Conservation (phyloP, 1,139 yeast species). For the Hansenula lynferdii region DNA sequence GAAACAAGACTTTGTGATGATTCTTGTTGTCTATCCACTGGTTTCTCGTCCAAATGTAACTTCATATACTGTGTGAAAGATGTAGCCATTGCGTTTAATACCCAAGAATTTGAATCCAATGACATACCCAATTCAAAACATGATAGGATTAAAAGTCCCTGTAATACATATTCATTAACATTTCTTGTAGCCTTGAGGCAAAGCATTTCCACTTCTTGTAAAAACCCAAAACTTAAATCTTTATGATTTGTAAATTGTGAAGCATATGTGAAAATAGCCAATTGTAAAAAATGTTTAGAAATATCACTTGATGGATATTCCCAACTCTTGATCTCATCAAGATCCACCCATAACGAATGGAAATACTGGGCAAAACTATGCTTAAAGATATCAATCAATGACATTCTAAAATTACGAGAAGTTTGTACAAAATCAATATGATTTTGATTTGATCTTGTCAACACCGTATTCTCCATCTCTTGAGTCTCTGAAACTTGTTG, state of each 20-base stretch:
- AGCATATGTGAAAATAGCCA: slow-evolving; percentile 15
- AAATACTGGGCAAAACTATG: slow-evolving; percentile 15
- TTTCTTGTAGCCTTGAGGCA: slow-evolving; percentile 12
- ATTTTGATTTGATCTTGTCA: slow-evolving; percentile 2
- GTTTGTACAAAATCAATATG: slow-evolving; percentile 8
- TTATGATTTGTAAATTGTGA: slow-evolving; percentile 8
- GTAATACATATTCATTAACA: slow-evolving; percentile 11
- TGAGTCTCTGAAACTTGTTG: slow-evolving; percentile 20
- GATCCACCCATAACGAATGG: slow-evolving; percentile 7
- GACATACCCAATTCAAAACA: slow-evolving; percentile 17
- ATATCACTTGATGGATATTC: slow-evolving; percentile 12
- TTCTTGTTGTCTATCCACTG: neutral
- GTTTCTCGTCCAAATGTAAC: slow-evolving; percentile 9
- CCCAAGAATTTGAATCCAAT: slow-evolving; percentile 17
- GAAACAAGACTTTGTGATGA: slow-evolving; percentile 2
- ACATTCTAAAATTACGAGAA: slow-evolving; percentile 3
- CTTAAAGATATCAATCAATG: slow-evolving; percentile 10
- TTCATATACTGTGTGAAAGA: slow-evolving; percentile 16
- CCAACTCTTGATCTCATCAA: slow-evolving; percentile 15
- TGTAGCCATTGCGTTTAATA: slow-evolving; percentile 16
- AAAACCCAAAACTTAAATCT: slow-evolving; percentile 6
- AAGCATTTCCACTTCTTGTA: slow-evolving; percentile 11
- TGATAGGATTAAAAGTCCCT: slow-evolving; percentile 12
- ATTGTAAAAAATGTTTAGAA: slow-evolving; percentile 14
- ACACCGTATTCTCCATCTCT: slow-evolving; percentile 9